A percentile compares a stretch with the other conserved stretches of the same genome.
Evolutionary conservation across 768 basidiomycete species (phyloP).

Genomic region (Agaricus bisporus): DNA sequence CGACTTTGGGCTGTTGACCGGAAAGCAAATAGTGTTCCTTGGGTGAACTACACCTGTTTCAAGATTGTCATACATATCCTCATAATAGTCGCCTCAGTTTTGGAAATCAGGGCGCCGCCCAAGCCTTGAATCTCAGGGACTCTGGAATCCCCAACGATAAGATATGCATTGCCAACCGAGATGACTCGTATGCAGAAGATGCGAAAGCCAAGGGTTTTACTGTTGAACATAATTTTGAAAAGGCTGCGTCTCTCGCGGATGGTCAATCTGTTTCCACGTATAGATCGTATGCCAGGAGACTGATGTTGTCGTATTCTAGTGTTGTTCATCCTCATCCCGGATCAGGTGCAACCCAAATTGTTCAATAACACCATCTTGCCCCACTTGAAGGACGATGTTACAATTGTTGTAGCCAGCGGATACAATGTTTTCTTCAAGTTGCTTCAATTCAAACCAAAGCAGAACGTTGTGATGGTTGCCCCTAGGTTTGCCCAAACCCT

Average conservation of each 20-base stretch:
- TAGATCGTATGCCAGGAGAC: neutral
- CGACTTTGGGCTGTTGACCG: conserved; percentile 38
- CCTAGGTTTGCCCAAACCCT: conserved; percentile 35
- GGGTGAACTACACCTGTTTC: conserved; percentile 29
- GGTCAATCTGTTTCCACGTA: conserved; percentile 24
- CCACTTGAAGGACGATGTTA: conserved; percentile 38
- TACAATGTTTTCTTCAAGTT: conserved; percentile 62
- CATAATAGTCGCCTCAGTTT: conserved; percentile 30
- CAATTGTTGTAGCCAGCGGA: conserved; percentile 56
- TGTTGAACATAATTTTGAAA: conserved; percentile 50
- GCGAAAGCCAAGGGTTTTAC: conserved; percentile 51
- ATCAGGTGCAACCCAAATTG: conserved; percentile 58
- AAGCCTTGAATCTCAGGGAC: conserved; percentile 62
- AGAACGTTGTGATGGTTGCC: conserved; percentile 64
- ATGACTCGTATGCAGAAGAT: conserved; percentile 51
- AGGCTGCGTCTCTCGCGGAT: conserved; percentile 51
- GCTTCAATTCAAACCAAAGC: conserved; percentile 43
- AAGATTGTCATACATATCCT: neutral
- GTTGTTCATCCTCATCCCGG: conserved; percentile 56
- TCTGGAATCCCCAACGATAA: conserved; percentile 55
- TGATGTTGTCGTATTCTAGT: conserved; percentile 25
- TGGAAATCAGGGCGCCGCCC: conserved; percentile 62
- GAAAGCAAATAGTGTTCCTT: conserved; percentile 53
- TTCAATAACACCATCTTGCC: conserved; percentile 52
- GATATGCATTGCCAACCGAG: conserved; percentile 53